These are phyloP conservation scores for Sphaerosporella brunnea DNA, from an alignment of 495 filamentous ascomycete species.

Conservation along the genomic window DNA sequence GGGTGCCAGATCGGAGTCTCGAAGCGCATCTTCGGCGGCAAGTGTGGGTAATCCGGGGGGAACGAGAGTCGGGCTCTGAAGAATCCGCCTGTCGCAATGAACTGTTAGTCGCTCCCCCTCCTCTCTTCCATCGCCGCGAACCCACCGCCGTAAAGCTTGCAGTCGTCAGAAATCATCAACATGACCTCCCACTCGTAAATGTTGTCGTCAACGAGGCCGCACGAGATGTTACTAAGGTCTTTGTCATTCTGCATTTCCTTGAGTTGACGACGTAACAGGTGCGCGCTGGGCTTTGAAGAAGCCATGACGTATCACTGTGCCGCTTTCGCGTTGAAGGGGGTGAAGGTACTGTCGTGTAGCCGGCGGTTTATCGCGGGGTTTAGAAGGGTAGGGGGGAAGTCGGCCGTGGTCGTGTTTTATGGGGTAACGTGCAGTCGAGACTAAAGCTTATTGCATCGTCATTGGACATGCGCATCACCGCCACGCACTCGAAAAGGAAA, in stretches of 20 bases:
- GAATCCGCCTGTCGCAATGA: conserved; percentile 47
- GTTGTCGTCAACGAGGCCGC: conserved; percentile 68
- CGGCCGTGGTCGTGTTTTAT: too few species aligned
- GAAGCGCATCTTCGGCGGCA: conserved; percentile 89
- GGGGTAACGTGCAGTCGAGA: too few species aligned
- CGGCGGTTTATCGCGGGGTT: too few species aligned
- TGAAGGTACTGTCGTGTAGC: too few species aligned
- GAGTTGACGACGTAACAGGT: conserved; percentile 53
- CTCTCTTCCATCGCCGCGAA: background rate
- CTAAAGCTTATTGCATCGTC: too few species aligned
- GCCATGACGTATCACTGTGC: too few species aligned
- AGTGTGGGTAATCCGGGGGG: conserved; percentile 86
- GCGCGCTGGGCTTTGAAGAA: too few species aligned
- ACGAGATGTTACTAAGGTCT: conserved; percentile 85
- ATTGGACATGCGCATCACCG: too few species aligned
- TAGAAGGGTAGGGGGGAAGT: too few species aligned
- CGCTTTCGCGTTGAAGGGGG: too few species aligned
- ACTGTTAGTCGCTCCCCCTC: background rate
- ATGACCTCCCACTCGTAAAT: conserved; percentile 99
- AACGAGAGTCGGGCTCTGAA: conserved; percentile 91
- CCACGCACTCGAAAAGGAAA: too few species aligned
- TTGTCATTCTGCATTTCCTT: conserved; percentile 85
- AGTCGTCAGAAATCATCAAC: conserved; percentile 95
- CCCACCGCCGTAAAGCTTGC: conserved; percentile 76
- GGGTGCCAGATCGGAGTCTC: conserved; percentile 86